Evolutionary conservation across 2,329 filamentous ascomycete species (phyloP), one percentile per base, ranked within the genome.

Genomic region (Botrytis byssoidea): DNA sequence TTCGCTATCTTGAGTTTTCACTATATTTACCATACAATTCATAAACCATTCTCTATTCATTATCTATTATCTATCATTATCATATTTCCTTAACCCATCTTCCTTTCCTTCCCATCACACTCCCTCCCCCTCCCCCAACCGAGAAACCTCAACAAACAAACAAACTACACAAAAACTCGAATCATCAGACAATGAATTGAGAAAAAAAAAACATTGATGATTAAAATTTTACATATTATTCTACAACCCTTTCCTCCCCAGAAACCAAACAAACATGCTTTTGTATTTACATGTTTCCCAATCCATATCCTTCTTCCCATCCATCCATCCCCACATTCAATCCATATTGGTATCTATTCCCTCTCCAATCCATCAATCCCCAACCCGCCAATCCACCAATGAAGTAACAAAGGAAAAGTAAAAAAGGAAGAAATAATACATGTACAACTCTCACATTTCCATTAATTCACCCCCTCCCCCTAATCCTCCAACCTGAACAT

Each of bases 401-500:
- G 18, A 37, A 61, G 14, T 40, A n/a, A 66, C 6, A 48, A 48
- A 66, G 20, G 40, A 32, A 42, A 65, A 46, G 2, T 1, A 35
- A 25, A 32, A 32, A 48, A 18, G 2, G 3, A 46, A 20, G 14
- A 22, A 22, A 16, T 32, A 35, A 25, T 46, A 44, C 63, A 48
- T 35, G 14, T 35, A 66, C 18, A 48, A 18, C 25, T 63, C 35
- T 16, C 60, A 18, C 7, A 29, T 35, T 10, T 2, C 22, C 22
- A 66, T 29, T 32, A 51, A 61, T 40, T 37, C 25, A 37, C 42
- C 64, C 16, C 18, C 18, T 25, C 5, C 10, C 4, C n/a, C 74
- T 81, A 89, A 78, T 88, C 86, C 79, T 88, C 82, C 68, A 90
- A 81, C 67, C 86, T 84, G 82, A 93, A 92, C 81, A 91, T 91